Evolutionary conservation across 306 rosid genomes (phyloP).

Genomic region (Notholithocarpus densiflorus): DNA sequence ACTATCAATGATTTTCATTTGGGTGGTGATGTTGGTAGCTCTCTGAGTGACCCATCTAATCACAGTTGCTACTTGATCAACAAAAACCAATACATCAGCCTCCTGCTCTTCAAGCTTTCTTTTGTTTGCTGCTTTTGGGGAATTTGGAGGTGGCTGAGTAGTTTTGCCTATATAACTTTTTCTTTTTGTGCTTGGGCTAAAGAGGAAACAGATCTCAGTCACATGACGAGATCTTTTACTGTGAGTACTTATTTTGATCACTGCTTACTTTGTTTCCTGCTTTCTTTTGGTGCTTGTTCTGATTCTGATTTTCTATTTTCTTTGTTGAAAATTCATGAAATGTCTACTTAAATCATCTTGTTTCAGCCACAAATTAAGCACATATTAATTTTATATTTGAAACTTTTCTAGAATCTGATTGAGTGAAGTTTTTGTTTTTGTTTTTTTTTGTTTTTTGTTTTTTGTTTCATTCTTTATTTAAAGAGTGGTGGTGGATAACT

Average conservation of each 20-base stretch:
- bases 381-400: background rate
- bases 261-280: background rate
- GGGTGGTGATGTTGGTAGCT: constrained; percentile 39
- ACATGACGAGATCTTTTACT: constrained; percentile 52
- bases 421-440: background rate
- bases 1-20: constrained; percentile 58
- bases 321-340: constrained; percentile 11
- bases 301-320: constrained; percentile 6
- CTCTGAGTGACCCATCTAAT: constrained; percentile 49
- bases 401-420: constrained; percentile 14
- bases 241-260: constrained; percentile 40
- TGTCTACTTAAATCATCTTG: constrained; percentile 6
- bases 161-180: background rate
- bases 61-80: constrained; percentile 23
- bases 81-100: constrained; percentile 3
- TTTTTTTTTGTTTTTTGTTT: background rate
- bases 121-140: constrained; percentile 9
- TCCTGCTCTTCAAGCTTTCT: constrained; percentile 11
- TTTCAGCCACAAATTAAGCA: constrained; percentile 1
- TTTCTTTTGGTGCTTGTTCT: background rate
- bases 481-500: background rate
- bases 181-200: constrained; percentile 17
- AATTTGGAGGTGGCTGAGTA: background rate
- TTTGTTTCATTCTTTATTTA: background rate
- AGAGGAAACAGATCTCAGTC: constrained; percentile 56